phyloP scores from a whole-genome alignment of 2,329 filamentous ascomycete genomes.

The Pseudogymnoascus sp. region DNA sequence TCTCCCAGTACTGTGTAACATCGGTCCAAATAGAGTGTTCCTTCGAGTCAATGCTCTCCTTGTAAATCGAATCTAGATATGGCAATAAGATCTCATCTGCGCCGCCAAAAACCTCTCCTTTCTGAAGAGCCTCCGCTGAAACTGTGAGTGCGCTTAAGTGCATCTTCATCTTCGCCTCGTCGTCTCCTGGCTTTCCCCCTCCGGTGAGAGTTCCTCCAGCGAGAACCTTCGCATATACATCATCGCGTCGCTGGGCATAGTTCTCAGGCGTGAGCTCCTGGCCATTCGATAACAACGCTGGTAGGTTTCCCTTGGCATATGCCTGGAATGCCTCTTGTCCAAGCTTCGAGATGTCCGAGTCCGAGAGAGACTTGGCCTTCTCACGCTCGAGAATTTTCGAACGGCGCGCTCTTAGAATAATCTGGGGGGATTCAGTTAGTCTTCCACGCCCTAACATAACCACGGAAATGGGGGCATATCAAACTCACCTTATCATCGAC shows the following conservation, averaged over 20 bases:
- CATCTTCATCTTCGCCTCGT: constrained; percentile 66
- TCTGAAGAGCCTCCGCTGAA: constrained; percentile 41
- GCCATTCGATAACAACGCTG: constrained; percentile 38
- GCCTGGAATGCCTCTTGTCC: constrained; percentile 44
- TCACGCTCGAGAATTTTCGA: constrained; percentile 73
- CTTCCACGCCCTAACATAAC: constrained; percentile 9
- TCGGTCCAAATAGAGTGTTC: constrained; percentile 73
- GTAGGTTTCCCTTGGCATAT: constrained; percentile 47
- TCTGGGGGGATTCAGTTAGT: constrained; percentile 32
- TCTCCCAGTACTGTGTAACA: constrained; percentile 77
- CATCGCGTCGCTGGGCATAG: constrained; percentile 41
- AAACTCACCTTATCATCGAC: constrained; percentile 48
- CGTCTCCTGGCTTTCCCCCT: constrained; percentile 46
- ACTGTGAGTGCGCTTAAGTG: constrained; percentile 43
- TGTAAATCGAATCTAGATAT: constrained; percentile 66
- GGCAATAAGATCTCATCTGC: constrained; percentile 64
- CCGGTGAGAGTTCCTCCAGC: constrained; percentile 46
- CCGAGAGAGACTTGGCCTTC: constrained; percentile 55
- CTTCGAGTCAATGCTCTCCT: constrained; percentile 50
- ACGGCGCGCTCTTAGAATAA: constrained; percentile 64
- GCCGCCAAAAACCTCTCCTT: constrained; percentile 43
- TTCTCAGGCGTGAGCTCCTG: constrained; percentile 40
- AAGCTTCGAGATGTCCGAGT: constrained; percentile 38
- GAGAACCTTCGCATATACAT: constrained; percentile 45
- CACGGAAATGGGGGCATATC: background rate